These are phyloP conservation scores for Boletus coccyginus DNA, from an alignment of 768 basidiomycete species.

Conservation along the genomic window DNA sequence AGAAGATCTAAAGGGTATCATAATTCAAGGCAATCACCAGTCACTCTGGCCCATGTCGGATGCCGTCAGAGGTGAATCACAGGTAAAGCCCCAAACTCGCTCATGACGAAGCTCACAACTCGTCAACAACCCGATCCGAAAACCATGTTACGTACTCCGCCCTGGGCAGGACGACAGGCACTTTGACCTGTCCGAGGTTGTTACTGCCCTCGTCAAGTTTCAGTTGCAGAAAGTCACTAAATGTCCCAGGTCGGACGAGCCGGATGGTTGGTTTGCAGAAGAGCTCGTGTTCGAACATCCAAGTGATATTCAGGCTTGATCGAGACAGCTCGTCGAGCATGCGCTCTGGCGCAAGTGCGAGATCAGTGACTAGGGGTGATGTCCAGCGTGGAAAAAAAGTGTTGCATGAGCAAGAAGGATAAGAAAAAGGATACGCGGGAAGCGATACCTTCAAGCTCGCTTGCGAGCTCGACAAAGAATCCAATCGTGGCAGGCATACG, in stretches of 20 bases:
- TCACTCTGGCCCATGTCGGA: neutral
- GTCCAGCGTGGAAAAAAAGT: neutral
- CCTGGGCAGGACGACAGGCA: slow-evolving; percentile 21
- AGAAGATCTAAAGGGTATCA: neutral
- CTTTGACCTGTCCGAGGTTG: slow-evolving; percentile 15
- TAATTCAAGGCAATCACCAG: neutral
- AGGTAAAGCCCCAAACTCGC: neutral
- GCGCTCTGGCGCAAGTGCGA: neutral
- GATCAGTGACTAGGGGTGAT: neutral
- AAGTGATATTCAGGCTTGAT: neutral
- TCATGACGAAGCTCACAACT: slow-evolving; percentile 1
- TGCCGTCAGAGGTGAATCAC: neutral
- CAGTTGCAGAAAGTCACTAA: slow-evolving; percentile 18
- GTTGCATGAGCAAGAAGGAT: neutral
- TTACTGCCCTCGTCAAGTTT: slow-evolving; percentile 11
- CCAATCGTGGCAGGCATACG: slow-evolving; percentile 4
- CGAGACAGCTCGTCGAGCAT: slow-evolving; percentile 9
- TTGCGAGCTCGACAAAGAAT: slow-evolving; percentile 17
- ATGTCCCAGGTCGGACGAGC: slow-evolving; percentile 20
- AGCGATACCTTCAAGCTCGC: neutral
- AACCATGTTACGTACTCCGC: neutral
- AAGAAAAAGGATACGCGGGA: neutral
- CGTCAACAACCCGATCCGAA: slow-evolving; percentile 10
- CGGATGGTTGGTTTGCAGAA: slow-evolving; percentile 21
- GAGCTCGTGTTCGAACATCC: neutral